Base-by-base conservation (phyloP, 2,329 filamentous ascomycete genomes). In the Colletotrichum higginsianum region DNA sequence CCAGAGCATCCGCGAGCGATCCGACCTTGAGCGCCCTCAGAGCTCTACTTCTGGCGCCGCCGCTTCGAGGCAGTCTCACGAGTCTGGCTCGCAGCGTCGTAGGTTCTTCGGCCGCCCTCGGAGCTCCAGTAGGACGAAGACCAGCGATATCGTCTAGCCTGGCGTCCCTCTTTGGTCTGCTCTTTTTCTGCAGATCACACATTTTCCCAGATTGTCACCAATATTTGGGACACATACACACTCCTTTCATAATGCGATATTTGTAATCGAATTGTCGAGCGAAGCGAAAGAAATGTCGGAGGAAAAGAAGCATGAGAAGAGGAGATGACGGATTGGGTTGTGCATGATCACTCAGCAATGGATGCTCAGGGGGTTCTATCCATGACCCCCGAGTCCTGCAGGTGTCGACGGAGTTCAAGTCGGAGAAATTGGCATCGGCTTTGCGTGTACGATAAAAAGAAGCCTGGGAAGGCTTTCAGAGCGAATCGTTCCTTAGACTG, bases 1-100 rank as follows among this genome's bases (percentile, higher is more conserved):
- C 11, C 73, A 74, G 9, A 72, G 67, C 40, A 74, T 74, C 35
- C 73, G 73, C 21, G 73, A 74, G 42, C 65, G 63, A 7, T 9
- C 38, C 12, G 67, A 71, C 18, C 61, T 73, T 3, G 67, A 67
- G 46, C 71, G 61, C 4, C 26, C 47, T 3, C 38, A 46, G 5
- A 73, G 71, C 44, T 52, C 44, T 12, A 66, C 66, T 9, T 71
- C 70, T 16, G 63, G 42, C 4, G 55, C 47, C 2, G 60, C 61
- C 15, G n/a, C 50, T 4, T 56, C 65, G 11, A 12, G 66, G n/a
- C 66, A 61, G 1, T 71, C 66, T 4, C 55, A 65, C 5, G 70
- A 72, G 9, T 70, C 66, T 16, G 70, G 53, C 1, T 70, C 66
- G 0, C 69, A 72, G 26, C 66, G 67, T 2, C 70, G 67, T 11